Conservation (phyloP, 2,329 filamentous ascomycete species). For the Alternaria alternata region DNA sequence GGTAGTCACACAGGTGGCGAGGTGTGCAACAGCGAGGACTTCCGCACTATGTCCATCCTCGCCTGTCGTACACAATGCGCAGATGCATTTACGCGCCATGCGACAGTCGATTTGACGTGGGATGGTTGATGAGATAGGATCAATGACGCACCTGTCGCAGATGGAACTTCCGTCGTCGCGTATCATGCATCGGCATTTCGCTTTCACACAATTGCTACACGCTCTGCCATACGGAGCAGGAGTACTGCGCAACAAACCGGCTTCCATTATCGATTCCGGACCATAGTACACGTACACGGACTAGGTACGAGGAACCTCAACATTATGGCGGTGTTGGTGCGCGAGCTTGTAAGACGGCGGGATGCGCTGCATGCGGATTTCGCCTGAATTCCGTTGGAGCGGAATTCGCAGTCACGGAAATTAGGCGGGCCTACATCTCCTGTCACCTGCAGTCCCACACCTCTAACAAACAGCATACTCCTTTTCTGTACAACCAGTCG, state of each 20-base stretch:
- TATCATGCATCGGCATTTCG: slow-evolving; percentile 38
- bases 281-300: neutral
- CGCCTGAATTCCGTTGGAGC: neutral
- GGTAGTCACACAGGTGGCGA: neutral
- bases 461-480: too few species aligned
- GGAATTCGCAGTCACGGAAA: neutral
- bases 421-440: neutral
- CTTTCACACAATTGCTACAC: slow-evolving; percentile 34
- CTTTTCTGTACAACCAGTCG: too few species aligned
- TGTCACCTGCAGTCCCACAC: neutral
- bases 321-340: neutral
- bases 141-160: slow-evolving; percentile 33
- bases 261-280: slow-evolving; percentile 15
- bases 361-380: neutral
- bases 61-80: neutral
- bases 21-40: neutral
- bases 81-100: neutral
- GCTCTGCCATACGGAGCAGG: slow-evolving; percentile 39
- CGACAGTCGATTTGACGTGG: too few species aligned
- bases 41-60: neutral
- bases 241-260: slow-evolving; percentile 23
- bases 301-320: neutral
- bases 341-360: neutral
- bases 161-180: slow-evolving; percentile 14
- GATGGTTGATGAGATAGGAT: neutral